A percentile compares a stretch with the other conserved stretches of the same genome.
Evolutionary conservation across 2,329 filamentous ascomycete genomes (phyloP).

Genomic region (Metarhizium anisopliae): DNA sequence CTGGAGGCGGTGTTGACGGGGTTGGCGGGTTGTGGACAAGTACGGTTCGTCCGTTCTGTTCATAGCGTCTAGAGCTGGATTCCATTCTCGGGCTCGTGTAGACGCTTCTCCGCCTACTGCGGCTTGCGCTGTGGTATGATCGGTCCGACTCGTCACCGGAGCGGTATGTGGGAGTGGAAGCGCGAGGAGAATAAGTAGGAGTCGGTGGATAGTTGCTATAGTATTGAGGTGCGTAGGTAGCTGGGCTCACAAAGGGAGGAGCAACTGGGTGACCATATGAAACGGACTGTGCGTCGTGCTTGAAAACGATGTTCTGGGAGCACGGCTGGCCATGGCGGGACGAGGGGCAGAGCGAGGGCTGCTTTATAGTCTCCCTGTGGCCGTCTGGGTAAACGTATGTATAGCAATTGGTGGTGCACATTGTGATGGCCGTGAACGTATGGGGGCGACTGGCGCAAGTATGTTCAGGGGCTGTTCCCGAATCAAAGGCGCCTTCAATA

Average conservation of each 20-base stretch:
- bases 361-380: conserved; percentile 22
- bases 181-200: conserved; percentile 25
- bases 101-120: conserved; percentile 23
- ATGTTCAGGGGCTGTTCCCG: neutral
- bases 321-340: conserved; percentile 33
- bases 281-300: conserved; percentile 30
- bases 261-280: conserved; percentile 17
- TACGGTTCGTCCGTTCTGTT: conserved; percentile 31
- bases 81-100: conserved; percentile 30
- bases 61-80: conserved; percentile 19
- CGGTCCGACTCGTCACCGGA: conserved; percentile 29
- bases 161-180: conserved; percentile 23
- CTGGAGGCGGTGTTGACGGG: conserved; percentile 37
- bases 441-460: neutral
- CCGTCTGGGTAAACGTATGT: conserved; percentile 39
- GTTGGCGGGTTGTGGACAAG: conserved; percentile 36
- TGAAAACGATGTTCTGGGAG: conserved; percentile 28
- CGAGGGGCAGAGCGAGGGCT: conserved; percentile 28
- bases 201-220: conserved; percentile 29
- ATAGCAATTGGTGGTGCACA: conserved; percentile 42
- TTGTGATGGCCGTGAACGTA: conserved; percentile 22
- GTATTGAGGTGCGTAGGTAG: conserved; percentile 10
- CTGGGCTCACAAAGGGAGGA: conserved; percentile 8
- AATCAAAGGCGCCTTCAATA: neutral
- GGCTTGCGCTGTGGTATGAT: conserved; percentile 20